Evolutionary conservation across 2,329 filamentous ascomycete genomes (phyloP), one percentile per base, ranked within the genome.

Genomic region (Magnaporthiopsis rhizophila): DNA sequence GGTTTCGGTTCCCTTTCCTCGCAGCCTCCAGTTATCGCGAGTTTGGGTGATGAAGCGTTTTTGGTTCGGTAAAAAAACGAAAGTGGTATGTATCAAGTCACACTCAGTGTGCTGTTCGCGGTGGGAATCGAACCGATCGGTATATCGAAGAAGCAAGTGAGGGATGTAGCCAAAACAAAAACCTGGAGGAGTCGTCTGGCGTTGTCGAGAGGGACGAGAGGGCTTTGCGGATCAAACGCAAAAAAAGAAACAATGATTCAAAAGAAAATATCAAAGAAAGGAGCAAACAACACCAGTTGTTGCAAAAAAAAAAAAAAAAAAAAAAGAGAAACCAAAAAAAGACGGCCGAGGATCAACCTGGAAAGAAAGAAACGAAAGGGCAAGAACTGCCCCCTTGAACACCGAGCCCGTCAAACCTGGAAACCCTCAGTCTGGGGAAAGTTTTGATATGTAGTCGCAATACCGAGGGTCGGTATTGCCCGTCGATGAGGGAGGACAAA

Each of bases 291-390:
- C 45, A 11, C 45, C 45, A 62, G 65, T 57, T 36, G 45, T 56
- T 58, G 21, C 65, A 66, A 50, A 62, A 71, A 72, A 26, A 72
- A 68, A 68, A 71, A 71, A 71, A 66, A 80, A 78, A 78, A n/a
- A 70, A 73, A 72, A 26, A 72, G 68, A 68, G 71, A 71, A 71
- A 66, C 67, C 67, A 80, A 78, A 78, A 78, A 70, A 73, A 78
- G 70, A 73, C 67, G 75, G 78, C 81, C 82, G 75, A 85, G 82
- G 82, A 77, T 85, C 83, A 84, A 85, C 83, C 83, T 81, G 80
- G 79, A 78, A 78, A 74, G 79, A 82, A 82, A 66, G 68, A 70
- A 77, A 81, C 68, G 65, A 66, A 73, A 73, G 67, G 65, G 69
- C 68, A 73, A 70, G 65, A 70, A 69, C 68, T 68, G 71, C 70